A percentile compares a stretch with the other conserved stretches of the same genome.
Conservation (phyloP, 1,139 yeast species). For the Nadsonia starkeyi-henricii region DNA sequence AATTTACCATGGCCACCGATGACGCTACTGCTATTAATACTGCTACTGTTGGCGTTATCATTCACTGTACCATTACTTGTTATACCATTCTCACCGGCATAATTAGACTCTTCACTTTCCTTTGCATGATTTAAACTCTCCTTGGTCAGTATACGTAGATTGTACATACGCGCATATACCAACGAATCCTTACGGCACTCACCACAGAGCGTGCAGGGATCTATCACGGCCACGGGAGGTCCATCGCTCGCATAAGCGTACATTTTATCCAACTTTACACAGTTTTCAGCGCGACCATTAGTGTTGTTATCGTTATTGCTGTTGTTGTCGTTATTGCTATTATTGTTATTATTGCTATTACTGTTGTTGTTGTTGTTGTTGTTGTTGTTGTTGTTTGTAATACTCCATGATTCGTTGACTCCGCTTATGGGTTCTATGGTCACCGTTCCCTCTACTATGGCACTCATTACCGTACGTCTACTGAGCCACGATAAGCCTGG, state of each 20-base stretch:
- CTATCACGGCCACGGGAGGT: slow-evolving; percentile 60
- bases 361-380: background rate
- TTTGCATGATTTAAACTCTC: background rate
- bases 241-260: slow-evolving; percentile 30
- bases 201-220: slow-evolving; percentile 73
- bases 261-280: slow-evolving; percentile 8
- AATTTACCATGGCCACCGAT: slow-evolving; percentile 12
- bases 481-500: slow-evolving; percentile 49
- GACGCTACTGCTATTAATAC: background rate
- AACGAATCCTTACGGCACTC: slow-evolving; percentile 55
- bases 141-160: slow-evolving; percentile 30
- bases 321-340: slow-evolving; percentile 27
- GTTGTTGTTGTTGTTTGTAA: slow-evolving; percentile 31
- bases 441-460: slow-evolving; percentile 68
- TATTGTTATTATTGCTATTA: slow-evolving; percentile 28
- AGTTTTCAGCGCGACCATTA: too few species aligned
- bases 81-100: background rate
- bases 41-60: background rate
- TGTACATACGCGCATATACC: slow-evolving; percentile 66
- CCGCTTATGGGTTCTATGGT: slow-evolving; percentile 81
- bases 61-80: background rate
- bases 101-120: background rate
- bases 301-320: too few species aligned
- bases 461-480: slow-evolving; percentile 44
- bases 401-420: slow-evolving; percentile 38